phyloP scores from a whole-genome alignment of 129 eudicot genomes.

The Chrysanthemum lavandulifolium region DNA sequence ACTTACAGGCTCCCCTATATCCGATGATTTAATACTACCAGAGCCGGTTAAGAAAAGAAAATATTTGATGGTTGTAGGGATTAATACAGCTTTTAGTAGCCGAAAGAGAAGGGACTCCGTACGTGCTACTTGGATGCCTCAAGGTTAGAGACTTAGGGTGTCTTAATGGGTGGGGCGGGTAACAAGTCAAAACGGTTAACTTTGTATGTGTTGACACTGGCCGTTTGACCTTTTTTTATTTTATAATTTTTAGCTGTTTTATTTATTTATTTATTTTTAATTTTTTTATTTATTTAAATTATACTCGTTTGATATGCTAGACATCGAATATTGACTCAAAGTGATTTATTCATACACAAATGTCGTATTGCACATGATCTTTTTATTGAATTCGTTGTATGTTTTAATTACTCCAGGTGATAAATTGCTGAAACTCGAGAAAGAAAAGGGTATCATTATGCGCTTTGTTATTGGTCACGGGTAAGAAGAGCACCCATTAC shows the following conservation, averaged over 20 bases:
- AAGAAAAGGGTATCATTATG: conserved; percentile 90
- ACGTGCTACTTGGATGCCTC: conserved; percentile 98
- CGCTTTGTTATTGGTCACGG: conserved; percentile 97
- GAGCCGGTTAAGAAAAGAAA: conserved; percentile 69
- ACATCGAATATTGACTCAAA: neutral
- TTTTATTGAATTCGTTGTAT: neutral
- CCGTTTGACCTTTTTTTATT: no score
- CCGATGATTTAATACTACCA: conserved; percentile 54
- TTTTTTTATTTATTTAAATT: no score
- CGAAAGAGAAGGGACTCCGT: conserved; percentile 93
- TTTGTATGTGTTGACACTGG: neutral
- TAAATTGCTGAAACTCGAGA: conserved; percentile 79
- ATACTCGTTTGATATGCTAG: no score
- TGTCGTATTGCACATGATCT: neutral
- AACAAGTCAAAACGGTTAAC: neutral
- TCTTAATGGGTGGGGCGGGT: neutral
- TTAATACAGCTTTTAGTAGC: conserved; percentile 96
- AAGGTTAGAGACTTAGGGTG: conserved; percentile 42
- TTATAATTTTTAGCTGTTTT: no score
- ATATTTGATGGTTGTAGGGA: conserved; percentile 90
- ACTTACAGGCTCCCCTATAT: conserved; percentile 67
- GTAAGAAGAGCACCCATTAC: conserved; percentile 32
- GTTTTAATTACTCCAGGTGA: conserved; percentile 52
- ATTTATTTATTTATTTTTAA: no score
- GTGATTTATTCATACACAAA: neutral